Base-by-base conservation (phyloP, 371 early-diverging fungal genomes). In the Capillidium rhysosporum region DNA sequence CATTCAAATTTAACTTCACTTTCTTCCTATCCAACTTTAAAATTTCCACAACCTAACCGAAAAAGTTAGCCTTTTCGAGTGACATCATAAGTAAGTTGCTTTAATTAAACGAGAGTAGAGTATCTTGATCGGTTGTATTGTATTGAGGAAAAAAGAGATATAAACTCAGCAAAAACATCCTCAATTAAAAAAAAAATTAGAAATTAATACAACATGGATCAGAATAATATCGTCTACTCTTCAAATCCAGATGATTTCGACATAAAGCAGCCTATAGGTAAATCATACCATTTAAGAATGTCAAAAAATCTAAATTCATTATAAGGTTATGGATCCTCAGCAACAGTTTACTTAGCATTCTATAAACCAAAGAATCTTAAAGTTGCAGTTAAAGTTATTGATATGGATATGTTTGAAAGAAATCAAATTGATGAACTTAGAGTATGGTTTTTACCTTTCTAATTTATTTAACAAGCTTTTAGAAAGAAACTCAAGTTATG, bases 381-480 rank as follows among this genome's bases (percentile, higher is more conserved):
- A 34, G 84, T 92, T 7, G 86, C 86, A 25, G 70, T 89, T 40
- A 92, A 92, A 61, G 76, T 86, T 63, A 87, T 92, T 59, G 90
- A 92, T 61, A 62, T 92, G 60, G 92, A 92, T 63, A 73, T 78
- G 77, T 92, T 92, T 74, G 90, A 89, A 60, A 73, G 90, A 18
- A 85, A 88, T 64, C 92, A 92, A 64, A 91, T 91, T 56, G 91
- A 89, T 59, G 89, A 89, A 63, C 74, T 91, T 46, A 61, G 91
- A 63, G 82, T 84, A 72, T 61, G 46, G 21, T n/a, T 29, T 23
- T 38, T 40, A 20, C 40, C 24, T 24, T 26, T 25, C 9, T n/a
- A 31, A 3, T 20, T 24, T 20, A 9, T 40, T 40, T 39, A 52
- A 34, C 7, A 10, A 3, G 4, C 21, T 40, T 52, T 4, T 66